phyloP scores from a whole-genome alignment of 768 basidiomycete species.

The Tricholoma sp. region DNA sequence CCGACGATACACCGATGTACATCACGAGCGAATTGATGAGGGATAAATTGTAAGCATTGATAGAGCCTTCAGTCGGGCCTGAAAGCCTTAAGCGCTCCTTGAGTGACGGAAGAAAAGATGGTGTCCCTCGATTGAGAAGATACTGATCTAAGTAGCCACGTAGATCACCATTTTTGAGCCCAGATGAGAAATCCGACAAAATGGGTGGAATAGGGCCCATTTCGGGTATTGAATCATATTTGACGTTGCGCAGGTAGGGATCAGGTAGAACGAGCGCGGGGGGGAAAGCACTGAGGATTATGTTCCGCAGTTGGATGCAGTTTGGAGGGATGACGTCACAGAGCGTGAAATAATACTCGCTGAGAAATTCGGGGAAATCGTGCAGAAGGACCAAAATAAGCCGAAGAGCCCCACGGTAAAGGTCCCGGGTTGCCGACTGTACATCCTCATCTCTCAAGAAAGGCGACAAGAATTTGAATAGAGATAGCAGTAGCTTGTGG shows the following conservation, averaged over 20 bases:
- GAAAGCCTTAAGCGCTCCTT: constrained; percentile 68
- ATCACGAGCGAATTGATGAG: constrained; percentile 93
- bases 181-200: constrained; percentile 84
- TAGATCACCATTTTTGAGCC: constrained; percentile 77
- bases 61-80: constrained; percentile 35
- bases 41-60: constrained; percentile 78
- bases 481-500: constrained; percentile 88
- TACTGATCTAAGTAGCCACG: constrained; percentile 79
- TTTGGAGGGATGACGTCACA: constrained; percentile 89
- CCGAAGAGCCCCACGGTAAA: constrained; percentile 88
- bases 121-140: constrained; percentile 69
- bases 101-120: constrained; percentile 69
- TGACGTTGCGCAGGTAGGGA: constrained; percentile 71
- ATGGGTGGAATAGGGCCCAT: constrained; percentile 92
- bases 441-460: constrained; percentile 85
- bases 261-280: constrained; percentile 76
- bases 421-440: constrained; percentile 72
- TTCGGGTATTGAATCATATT: constrained; percentile 75
- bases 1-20: constrained; percentile 92
- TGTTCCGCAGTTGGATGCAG: constrained; percentile 95
- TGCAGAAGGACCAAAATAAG: constrained; percentile 93
- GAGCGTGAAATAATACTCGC: constrained; percentile 93
- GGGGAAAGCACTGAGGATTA: constrained; percentile 95
- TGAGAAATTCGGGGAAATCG: constrained; percentile 98
- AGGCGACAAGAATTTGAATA: constrained; percentile 92